Evolutionary conservation across 495 filamentous ascomycete genomes (phyloP), one percentile per base, ranked within the genome.

Genomic region (Xeromyces bisporus): DNA sequence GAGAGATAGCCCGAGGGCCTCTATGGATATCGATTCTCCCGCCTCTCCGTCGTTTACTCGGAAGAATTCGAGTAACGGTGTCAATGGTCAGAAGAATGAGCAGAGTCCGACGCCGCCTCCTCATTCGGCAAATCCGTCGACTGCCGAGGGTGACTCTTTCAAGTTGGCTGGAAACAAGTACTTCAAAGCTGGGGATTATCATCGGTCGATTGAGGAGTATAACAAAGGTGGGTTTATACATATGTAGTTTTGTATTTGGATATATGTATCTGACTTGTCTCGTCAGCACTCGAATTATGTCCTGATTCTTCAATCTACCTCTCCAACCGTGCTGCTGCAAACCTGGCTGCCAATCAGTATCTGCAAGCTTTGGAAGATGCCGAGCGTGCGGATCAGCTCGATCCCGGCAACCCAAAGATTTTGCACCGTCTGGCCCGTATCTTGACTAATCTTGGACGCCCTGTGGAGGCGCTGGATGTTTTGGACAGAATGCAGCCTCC

Each of bases 81-180:
- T 58, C 28, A 72, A 71, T 36, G 64, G 66, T 29, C 56, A 56
- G 5, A 41, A 64, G 37, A 50, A 38, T 26, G 59, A 69, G 43
- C 46, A 53, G 31, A 77, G 69, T 24, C 85, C 85, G 13, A 68
- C 69, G 29, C 84, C 85, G 33, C 85, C 85, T 29, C 85, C 82
- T 18, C 85, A 93, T 53, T 61, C 64, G 18, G 46, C 69, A 61
- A 44, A 72, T 62, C 51, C 77, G 58, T 29, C 62, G 53, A 44
- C 60, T 18, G 54, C 78, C 26, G 78, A 93, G 42, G 82, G 85
- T 3, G 89, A 96, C 50, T 67, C 68, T 12, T 91, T 75, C 67
- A 97, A 97, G 60, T 67, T 81, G 41, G 71, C 79, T 15, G 89
- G 89, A 18, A 97, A 97, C 60, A 91, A 86, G 44, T 87, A 79